Evolutionary conservation across 495 filamentous ascomycete species (phyloP).

Genomic region (Wilcoxina mikolae): DNA sequence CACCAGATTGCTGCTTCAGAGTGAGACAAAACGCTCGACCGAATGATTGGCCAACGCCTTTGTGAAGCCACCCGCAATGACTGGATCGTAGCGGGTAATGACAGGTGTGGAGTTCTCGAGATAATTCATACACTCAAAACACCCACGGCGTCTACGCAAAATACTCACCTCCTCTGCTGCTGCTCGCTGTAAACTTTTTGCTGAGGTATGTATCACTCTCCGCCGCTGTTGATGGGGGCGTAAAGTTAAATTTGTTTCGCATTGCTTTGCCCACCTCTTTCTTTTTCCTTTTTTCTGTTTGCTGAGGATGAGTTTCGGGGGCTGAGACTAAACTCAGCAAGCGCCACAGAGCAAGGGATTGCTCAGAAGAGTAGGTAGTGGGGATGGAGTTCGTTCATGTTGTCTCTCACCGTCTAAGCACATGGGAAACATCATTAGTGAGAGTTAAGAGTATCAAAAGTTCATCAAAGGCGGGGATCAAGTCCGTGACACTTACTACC

Average conservation of each 20-base stretch:
- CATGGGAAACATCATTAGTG: not conserved
- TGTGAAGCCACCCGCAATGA: constrained; percentile 1
- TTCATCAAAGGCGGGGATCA: not conserved
- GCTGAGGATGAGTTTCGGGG: not conserved
- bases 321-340: not conserved
- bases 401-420: not conserved
- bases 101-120: constrained; percentile 13
- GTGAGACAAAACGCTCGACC: constrained; percentile 21
- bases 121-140: not conserved
- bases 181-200: not conserved
- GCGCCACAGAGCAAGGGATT: not conserved
- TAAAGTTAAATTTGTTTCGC: not conserved
- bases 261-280: not conserved
- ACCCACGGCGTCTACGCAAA: not conserved
- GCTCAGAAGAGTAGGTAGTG: not conserved
- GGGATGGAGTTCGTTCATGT: not conserved
- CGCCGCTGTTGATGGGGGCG: not conserved
- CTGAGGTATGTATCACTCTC: not conserved
- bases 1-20: constrained; percentile 27
- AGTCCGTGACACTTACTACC: not conserved
- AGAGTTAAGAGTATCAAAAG: not conserved
- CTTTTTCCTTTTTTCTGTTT: constrained; percentile 4
- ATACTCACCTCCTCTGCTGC: not conserved
- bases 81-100: constrained; percentile 16
- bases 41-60: not conserved